Evolutionary conservation across 345 rosid species (phyloP), one percentile per base, ranked within the genome.

Genomic region (Murraya koenigii): DNA sequence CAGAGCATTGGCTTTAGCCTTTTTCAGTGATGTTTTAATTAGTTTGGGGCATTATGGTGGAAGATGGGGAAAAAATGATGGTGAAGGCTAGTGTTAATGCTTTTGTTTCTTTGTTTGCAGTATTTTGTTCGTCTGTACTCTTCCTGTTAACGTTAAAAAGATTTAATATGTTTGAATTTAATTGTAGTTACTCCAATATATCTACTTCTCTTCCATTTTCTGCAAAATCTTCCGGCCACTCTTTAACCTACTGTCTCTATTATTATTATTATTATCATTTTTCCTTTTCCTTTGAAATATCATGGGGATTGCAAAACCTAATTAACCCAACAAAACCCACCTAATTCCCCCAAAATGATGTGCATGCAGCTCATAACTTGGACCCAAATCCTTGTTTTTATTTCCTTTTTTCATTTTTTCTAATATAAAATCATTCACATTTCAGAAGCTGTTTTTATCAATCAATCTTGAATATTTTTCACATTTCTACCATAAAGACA

Each of bases 1-100:
- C 61, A 62, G 90, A 83, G 90, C 89, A 89, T 88, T 84, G 80
- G 78, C 77, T 23, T 83, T 89, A 86, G 88, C 93, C 88, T 78
- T 84, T 32, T 77, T 72, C 84, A 79, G 68, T 54, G n/a, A 60
- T 75, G 79, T 74, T 69, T 82, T 76, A 84, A 68, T 82, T 81
- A 80, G 23, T 64, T 38, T 23, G 73, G 67, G 68, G 61, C 70
- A 55, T 66, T 77, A 79, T 26, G 70, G 72, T 77, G 65, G 19
- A 60, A 55, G 66, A 36, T 25, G 8, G n/a, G n/a, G 23, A 66
- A 69, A 55, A 25, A 71, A 54, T 25, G 33, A 30, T 7, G 36
- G 55, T 74, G 47, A 38, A 47, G 89, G 91, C 88, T 85, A 85
- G 81, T 81, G 84, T 83, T 83, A 87, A 90, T 88, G 96, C 89